phyloP scores from a whole-genome alignment of 257 asterid species.

The Linderniella brevidens region DNA sequence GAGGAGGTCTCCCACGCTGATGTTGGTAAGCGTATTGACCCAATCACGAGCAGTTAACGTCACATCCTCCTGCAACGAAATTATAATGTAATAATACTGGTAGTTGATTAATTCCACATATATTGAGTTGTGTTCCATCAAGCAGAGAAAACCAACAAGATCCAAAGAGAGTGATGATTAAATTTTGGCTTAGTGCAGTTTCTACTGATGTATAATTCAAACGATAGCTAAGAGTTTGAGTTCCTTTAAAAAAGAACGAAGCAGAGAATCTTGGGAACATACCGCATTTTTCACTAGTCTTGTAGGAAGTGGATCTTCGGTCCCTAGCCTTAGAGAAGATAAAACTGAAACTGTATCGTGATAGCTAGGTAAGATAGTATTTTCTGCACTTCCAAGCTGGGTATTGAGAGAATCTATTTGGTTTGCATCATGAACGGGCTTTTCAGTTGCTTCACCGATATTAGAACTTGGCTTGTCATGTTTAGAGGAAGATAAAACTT shows the following conservation, averaged over 20 bases:
- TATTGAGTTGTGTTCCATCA: too few species aligned
- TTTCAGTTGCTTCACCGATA: slow-evolving; percentile 16
- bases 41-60: slow-evolving; percentile 54
- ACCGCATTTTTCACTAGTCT: slow-evolving; percentile 43
- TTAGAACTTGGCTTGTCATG: slow-evolving; percentile 16
- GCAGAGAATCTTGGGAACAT: slow-evolving; percentile 8
- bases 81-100: neutral
- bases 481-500: slow-evolving; percentile 21
- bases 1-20: slow-evolving; percentile 72
- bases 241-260: slow-evolving; percentile 3
- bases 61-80: slow-evolving; percentile 24
- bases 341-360: slow-evolving; percentile 15
- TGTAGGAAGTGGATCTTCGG: slow-evolving; percentile 14
- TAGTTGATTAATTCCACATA: too few species aligned
- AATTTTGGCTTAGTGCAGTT: too few species aligned
- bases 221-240: too few species aligned
- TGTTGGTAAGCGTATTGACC: slow-evolving; percentile 86
- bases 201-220: too few species aligned
- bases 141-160: neutral
- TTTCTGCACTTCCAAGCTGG: slow-evolving; percentile 16
- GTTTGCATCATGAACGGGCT: slow-evolving; percentile 18
- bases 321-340: slow-evolving; percentile 17
- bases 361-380: slow-evolving; percentile 14
- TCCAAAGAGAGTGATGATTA: too few species aligned
- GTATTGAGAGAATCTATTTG: slow-evolving; percentile 13